Evolutionary conservation across 2,329 filamentous ascomycete genomes (phyloP).

Genomic region (Blastomyces gilchristii): DNA sequence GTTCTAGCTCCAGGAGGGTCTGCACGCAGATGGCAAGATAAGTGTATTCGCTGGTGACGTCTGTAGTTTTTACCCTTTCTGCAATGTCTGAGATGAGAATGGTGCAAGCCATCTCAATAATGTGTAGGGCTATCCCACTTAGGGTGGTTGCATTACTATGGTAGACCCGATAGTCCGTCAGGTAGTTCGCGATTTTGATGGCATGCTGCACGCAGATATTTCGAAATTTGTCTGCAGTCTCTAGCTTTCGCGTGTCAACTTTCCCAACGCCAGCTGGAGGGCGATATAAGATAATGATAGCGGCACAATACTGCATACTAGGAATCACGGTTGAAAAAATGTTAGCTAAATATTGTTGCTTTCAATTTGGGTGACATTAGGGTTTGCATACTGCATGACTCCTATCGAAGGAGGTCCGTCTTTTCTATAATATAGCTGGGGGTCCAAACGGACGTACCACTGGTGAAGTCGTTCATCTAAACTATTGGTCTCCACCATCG

Average conservation of each 20-base stretch:
- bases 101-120: conserved; percentile 14
- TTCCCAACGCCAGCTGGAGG: conserved; percentile 11
- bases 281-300: conserved; percentile 10
- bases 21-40: conserved; percentile 14
- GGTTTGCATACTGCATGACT: conserved; percentile 10
- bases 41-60: conserved; percentile 11
- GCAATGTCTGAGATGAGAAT: conserved; percentile 14
- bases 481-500: conserved; percentile 8
- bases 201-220: conserved; percentile 13
- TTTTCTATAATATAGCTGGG: conserved; percentile 7
- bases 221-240: conserved; percentile 8
- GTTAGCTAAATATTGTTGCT: background rate
- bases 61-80: conserved; percentile 8
- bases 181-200: conserved; percentile 9
- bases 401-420: conserved; percentile 7
- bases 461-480: conserved; percentile 11
- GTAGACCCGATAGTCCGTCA: conserved; percentile 12
- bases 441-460: conserved; percentile 13
- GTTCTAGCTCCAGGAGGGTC: conserved; percentile 15
- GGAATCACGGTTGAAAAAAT: background rate
- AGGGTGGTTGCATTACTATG: conserved; percentile 13
- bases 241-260: background rate
- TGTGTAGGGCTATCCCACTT: conserved; percentile 13
- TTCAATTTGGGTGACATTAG: background rate
- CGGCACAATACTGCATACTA: conserved; percentile 12